Evolutionary conservation across 164 flowering plant species (phyloP).

Genomic region (Magnolia kwangsiensis): DNA sequence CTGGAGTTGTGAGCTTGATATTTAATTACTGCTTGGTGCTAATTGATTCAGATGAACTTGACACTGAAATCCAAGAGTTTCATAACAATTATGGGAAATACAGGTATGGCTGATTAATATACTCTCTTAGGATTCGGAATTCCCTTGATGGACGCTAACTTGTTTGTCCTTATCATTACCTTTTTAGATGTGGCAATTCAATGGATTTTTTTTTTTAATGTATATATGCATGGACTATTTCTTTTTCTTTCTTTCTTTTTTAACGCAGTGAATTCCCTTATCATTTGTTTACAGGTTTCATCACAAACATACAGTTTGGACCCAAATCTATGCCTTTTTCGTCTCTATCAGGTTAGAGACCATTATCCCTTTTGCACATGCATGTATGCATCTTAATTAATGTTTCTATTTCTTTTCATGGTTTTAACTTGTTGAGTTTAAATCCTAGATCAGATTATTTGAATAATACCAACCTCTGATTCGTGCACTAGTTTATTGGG

Average conservation of each 20-base stretch:
- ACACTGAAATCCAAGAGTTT: slow-evolving; percentile 46
- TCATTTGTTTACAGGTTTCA: slow-evolving; percentile 45
- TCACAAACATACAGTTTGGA: slow-evolving; percentile 75
- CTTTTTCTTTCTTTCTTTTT: too few species aligned
- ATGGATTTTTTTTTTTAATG: slow-evolving; percentile 29
- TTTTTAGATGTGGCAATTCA: slow-evolving; percentile 57
- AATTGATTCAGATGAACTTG: slow-evolving; percentile 50
- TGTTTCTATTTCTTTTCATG: too few species aligned
- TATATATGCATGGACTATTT: too few species aligned
- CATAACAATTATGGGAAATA: slow-evolving; percentile 71
- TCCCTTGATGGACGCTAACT: not conserved
- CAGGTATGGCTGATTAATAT: slow-evolving; percentile 35
- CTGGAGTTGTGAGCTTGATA: not conserved
- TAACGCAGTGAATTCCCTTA: too few species aligned
- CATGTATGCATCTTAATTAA: too few species aligned
- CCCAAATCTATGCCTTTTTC: slow-evolving; percentile 92
- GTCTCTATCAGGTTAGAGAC: slow-evolving; percentile 68
- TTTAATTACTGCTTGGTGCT: not conserved
- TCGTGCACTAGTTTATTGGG: too few species aligned
- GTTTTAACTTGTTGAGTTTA: too few species aligned
- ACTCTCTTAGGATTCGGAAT: not conserved
- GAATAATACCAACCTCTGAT: too few species aligned
- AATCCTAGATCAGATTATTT: too few species aligned
- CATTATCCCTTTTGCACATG: too few species aligned
- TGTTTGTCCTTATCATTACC: not conserved